Percentiles rank a stretch among this genome's conserved stretches.
Conservation (phyloP, 1,284 basidiomycete species). For the Melanopsichium pennsylvanicum region DNA sequence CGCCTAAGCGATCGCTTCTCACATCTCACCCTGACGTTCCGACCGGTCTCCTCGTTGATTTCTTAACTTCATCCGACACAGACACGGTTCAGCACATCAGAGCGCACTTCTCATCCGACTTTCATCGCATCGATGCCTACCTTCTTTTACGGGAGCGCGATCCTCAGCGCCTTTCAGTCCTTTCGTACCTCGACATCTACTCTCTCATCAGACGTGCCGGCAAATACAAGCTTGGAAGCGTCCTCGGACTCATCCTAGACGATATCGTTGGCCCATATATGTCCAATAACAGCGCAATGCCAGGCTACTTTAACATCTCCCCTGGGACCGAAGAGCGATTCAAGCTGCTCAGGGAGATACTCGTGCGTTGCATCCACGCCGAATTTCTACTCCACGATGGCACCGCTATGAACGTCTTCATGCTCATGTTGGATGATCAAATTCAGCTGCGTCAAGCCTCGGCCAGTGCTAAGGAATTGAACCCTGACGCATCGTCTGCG, state of each 20-base stretch:
- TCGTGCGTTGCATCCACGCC: constrained; percentile 16
- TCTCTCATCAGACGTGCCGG: constrained; percentile 17
- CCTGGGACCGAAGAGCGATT: constrained; percentile 29
- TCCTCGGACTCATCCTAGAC: constrained; percentile 23
- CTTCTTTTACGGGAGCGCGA: constrained; percentile 25
- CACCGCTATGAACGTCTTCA: constrained; percentile 24
- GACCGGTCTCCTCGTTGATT: constrained; percentile 12
- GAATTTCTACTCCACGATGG: constrained; percentile 22
- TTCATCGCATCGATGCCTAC: constrained; percentile 33
- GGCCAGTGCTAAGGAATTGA: not conserved
- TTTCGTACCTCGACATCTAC: constrained; percentile 16
- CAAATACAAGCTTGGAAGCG: constrained; percentile 13
- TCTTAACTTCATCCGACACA: constrained; percentile 13
- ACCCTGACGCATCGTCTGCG: not conserved
- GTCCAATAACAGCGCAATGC: constrained; percentile 4
- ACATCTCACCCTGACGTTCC: constrained; percentile 1
- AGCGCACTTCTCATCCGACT: constrained; percentile 7
- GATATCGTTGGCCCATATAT: constrained; percentile 28
- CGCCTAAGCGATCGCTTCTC: not conserved
- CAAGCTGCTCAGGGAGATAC: constrained; percentile 26
- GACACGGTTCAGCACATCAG: constrained; percentile 4
- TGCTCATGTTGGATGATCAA: constrained; percentile 35
- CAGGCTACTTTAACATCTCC: constrained; percentile 29
- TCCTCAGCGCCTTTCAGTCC: constrained; percentile 17
- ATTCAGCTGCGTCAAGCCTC: constrained; percentile 11